These are phyloP conservation scores for Paramecium caudatum DNA, from an alignment of 73 alveolate genomes.

Conservation along the genomic window DNA sequence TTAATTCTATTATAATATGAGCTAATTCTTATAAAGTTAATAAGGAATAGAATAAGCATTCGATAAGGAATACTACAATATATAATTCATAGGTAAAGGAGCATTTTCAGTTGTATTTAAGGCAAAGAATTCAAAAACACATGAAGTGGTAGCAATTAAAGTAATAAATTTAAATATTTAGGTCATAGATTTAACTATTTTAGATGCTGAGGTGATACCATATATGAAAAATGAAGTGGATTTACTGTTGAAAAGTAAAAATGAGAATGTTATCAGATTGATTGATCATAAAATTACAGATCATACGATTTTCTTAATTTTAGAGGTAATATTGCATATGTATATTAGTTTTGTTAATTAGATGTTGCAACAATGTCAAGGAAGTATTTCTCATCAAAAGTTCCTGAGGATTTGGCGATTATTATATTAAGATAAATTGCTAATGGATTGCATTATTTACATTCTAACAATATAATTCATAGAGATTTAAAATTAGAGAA, in stretches of 20 bases:
- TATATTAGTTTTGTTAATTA: slow-evolving; percentile 3
- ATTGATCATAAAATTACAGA: not conserved
- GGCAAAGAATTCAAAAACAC: too few species aligned
- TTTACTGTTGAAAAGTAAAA: not conserved
- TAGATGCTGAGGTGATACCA: not conserved
- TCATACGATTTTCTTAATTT: not conserved
- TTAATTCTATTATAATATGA: too few species aligned
- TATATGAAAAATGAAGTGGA: not conserved
- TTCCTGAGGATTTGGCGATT: slow-evolving; percentile 18
- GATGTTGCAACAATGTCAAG: not conserved
- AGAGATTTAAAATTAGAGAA: slow-evolving; percentile 54
- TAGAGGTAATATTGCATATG: not conserved
- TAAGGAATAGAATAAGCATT: too few species aligned
- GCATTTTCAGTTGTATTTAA: not conserved
- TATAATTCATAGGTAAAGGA: not conserved
- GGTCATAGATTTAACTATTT: not conserved
- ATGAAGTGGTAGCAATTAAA: slow-evolving; percentile 8
- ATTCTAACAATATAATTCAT: not conserved
- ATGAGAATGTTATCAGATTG: slow-evolving; percentile 40
- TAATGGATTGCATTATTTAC: slow-evolving; percentile 16
- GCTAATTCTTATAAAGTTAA: too few species aligned
- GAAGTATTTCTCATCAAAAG: not conserved
- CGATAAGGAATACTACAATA: too few species aligned
- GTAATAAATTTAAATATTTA: not conserved
- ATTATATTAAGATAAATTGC: not conserved